Percentiles rank a stretch among this genome's conserved stretches.
phyloP scores from a whole-genome alignment of 2,329 filamentous ascomycete species.

The Alternaria sp. region DNA sequence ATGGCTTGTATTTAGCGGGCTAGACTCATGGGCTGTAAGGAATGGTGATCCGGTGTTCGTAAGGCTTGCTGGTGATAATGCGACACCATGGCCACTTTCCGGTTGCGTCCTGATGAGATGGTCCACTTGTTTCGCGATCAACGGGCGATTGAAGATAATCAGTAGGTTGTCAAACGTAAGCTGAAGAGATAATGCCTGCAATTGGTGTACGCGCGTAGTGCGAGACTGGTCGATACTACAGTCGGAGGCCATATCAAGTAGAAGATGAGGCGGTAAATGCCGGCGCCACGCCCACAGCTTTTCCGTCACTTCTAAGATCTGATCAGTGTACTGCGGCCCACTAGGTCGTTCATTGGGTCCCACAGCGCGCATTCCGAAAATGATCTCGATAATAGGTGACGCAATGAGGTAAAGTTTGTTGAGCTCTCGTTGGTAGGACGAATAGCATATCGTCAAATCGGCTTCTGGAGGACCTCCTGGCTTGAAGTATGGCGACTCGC shows the following conservation, averaged over 20 bases:
- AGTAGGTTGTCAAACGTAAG: too few relatives aligned
- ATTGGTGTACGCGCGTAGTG: too few relatives aligned
- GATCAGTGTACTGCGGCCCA: conserved; percentile 19
- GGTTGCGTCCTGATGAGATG: conserved; percentile 30
- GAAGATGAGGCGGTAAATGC: conserved; percentile 33
- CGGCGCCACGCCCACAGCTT: conserved; percentile 34
- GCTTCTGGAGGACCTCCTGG: not conserved
- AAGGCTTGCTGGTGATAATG: conserved; percentile 10
- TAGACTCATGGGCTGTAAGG: too few relatives aligned
- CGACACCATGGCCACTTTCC: conserved; percentile 9
- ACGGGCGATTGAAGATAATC: too few relatives aligned
- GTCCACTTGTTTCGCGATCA: conserved; percentile 34
- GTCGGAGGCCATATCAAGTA: not conserved
- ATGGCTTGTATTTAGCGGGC: too few relatives aligned
- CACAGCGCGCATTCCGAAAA: conserved; percentile 30
- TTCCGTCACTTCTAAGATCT: conserved; percentile 28
- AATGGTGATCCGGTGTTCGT: conserved; percentile 5
- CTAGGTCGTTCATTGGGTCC: conserved; percentile 12
- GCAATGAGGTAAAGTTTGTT: too few relatives aligned
- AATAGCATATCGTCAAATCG: conserved; percentile 18
- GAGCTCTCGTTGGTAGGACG: conserved; percentile 27
- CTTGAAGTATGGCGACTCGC: conserved; percentile 43
- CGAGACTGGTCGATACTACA: too few relatives aligned
- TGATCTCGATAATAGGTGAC: too few relatives aligned
- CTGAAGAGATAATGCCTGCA: too few relatives aligned